phyloP scores from a whole-genome alignment of 805 yeast species.

The Maudiozyma serrabonitensis region DNA sequence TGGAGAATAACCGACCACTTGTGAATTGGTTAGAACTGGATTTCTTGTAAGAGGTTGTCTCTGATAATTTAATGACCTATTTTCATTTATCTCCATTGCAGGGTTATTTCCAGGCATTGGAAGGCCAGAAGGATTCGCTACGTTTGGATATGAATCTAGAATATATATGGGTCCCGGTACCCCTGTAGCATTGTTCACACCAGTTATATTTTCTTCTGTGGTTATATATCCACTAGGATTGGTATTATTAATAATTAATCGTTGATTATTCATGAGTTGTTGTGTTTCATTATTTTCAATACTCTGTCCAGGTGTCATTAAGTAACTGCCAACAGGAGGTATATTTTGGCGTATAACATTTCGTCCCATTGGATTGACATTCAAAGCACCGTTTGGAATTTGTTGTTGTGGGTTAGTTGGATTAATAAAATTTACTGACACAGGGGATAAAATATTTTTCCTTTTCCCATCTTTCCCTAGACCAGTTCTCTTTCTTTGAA shows the following conservation, averaged over 20 bases:
- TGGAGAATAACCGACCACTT: not conserved
- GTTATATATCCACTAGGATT: not conserved
- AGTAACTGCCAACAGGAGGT: not conserved
- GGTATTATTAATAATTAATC: not conserved
- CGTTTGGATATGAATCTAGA: not conserved
- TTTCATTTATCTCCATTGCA: not conserved
- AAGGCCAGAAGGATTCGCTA: not conserved
- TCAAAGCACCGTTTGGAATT: not conserved
- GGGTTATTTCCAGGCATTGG: not conserved
- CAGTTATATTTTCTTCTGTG: not conserved
- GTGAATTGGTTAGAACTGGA: not conserved
- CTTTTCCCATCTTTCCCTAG: conserved; percentile 26
- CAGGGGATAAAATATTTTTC: conserved; percentile 24
- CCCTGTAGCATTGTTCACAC: not conserved
- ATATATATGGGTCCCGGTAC: not conserved
- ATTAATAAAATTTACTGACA: conserved; percentile 21
- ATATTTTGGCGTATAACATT: not conserved
- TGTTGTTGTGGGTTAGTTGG: not conserved
- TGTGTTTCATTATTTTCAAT: not conserved
- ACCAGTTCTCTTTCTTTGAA: conserved; percentile 25
- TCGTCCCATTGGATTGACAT: not conserved
- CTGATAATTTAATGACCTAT: not conserved
- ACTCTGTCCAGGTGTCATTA: not conserved
- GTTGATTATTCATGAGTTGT: not conserved
- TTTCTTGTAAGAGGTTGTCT: not conserved